These are phyloP conservation scores for Coelastrella sp. DNA, from an alignment of 139 green algal species.

Conservation along the genomic window DNA sequence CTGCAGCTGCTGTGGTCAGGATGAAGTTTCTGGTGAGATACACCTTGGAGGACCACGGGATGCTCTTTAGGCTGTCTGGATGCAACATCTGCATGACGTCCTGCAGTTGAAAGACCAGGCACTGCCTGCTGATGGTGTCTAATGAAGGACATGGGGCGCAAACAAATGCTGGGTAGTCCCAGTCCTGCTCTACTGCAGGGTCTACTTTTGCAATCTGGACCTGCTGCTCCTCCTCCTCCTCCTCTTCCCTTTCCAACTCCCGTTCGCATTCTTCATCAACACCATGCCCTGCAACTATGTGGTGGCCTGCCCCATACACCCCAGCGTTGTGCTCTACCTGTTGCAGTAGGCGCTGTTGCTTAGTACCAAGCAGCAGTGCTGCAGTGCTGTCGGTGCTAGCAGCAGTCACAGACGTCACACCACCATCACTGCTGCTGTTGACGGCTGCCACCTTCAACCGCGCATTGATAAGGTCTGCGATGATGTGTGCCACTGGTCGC, in stretches of 20 bases:
- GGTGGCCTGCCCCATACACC: neutral
- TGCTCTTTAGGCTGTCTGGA: neutral
- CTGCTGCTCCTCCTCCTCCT: conserved; percentile 66
- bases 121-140: neutral
- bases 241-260: conserved; percentile 66
- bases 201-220: conserved; percentile 36
- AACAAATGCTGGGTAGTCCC: conserved; percentile 13
- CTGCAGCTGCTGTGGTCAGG: neutral
- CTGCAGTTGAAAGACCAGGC: conserved; percentile 11
- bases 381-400: neutral
- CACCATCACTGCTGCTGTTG: neutral
- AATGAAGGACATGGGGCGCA: neutral
- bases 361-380: neutral
- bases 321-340: neutral
- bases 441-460: neutral
- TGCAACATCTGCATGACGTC: neutral
- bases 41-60: neutral
- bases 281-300: neutral
- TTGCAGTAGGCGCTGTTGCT: conserved; percentile 15
- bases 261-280: conserved; percentile 10
- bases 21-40: neutral
- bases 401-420: neutral
- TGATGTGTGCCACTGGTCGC: neutral
- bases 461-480: neutral
- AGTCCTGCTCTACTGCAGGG: conserved; percentile 47